Evolutionary conservation across 495 filamentous ascomycete genomes (phyloP).

Genomic region (Bacidia rubella): DNA sequence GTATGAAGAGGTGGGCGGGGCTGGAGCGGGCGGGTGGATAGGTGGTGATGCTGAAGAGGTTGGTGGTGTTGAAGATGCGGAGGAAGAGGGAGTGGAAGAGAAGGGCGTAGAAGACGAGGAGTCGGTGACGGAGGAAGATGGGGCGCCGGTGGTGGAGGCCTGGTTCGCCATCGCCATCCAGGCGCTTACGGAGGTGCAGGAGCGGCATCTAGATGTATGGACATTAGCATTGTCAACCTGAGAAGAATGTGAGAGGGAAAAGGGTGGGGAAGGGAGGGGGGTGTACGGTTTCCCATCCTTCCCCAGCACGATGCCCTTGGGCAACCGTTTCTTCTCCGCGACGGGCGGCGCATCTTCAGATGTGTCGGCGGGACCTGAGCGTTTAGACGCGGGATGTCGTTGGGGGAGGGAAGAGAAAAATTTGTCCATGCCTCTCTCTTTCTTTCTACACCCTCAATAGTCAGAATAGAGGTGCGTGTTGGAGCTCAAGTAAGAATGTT

Average conservation of each 20-base stretch:
- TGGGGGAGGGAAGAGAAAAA: slow-evolving; percentile 8
- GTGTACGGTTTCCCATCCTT: slow-evolving; percentile 94
- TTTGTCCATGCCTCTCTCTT: slow-evolving; percentile 11
- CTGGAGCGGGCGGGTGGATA: slow-evolving; percentile 8
- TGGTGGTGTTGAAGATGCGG: too few relatives aligned
- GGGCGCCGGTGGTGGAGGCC: slow-evolving; percentile 17
- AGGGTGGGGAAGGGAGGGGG: neutral
- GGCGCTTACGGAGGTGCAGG: slow-evolving; percentile 63
- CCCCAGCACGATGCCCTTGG: slow-evolving; percentile 75
- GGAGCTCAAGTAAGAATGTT: too few relatives aligned
- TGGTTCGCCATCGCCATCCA: slow-evolving; percentile 57
- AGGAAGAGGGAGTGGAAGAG: slow-evolving; percentile 11
- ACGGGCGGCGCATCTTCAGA: slow-evolving; percentile 3
- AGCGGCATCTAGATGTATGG: slow-evolving; percentile 54
- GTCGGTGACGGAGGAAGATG: slow-evolving; percentile 1
- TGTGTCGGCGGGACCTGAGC: neutral
- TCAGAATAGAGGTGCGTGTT: too few relatives aligned
- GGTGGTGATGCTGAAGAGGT: neutral
- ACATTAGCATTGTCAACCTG: slow-evolving; percentile 17
- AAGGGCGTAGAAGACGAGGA: slow-evolving; percentile 13
- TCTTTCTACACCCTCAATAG: too few relatives aligned
- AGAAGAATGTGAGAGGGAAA: too few relatives aligned
- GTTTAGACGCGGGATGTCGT: neutral
- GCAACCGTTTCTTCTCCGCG: slow-evolving; percentile 29
- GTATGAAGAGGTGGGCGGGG: slow-evolving; percentile 14